These are phyloP conservation scores for Rosa persica DNA, from an alignment of 306 rosid genomes.

Conservation along the genomic window DNA sequence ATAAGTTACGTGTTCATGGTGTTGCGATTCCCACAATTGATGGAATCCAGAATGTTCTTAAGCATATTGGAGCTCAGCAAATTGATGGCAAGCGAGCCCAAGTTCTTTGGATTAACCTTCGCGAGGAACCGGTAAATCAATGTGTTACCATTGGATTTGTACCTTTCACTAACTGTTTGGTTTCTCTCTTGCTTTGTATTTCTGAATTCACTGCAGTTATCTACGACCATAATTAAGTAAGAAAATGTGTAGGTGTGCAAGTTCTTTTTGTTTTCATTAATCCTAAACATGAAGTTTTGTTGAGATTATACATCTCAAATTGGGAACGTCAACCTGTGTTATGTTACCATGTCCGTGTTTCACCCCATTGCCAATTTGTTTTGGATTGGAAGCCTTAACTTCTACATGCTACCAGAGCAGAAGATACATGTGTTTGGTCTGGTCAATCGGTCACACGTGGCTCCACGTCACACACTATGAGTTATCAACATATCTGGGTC, in stretches of 20 bases:
- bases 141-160: background rate
- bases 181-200: background rate
- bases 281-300: background rate
- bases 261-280: background rate
- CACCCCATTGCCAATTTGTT: too few species aligned
- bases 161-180: background rate
- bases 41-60: slow-evolving; percentile 82
- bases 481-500: background rate
- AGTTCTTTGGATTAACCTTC: slow-evolving; percentile 88
- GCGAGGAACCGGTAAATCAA: slow-evolving; percentile 77
- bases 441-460: background rate
- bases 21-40: slow-evolving; percentile 81
- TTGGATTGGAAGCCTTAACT: background rate
- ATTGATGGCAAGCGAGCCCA: slow-evolving; percentile 37
- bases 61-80: slow-evolving; percentile 63
- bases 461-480: background rate
- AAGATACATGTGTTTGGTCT: background rate
- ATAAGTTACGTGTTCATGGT: slow-evolving; percentile 77
- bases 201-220: background rate
- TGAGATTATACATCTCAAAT: background rate
- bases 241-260: background rate
- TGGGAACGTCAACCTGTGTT: background rate
- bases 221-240: background rate
- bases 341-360: background rate
- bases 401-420: background rate